Evolutionary conservation across 345 rosid species (phyloP).

Genomic region (Cochlearia excelsa): DNA sequence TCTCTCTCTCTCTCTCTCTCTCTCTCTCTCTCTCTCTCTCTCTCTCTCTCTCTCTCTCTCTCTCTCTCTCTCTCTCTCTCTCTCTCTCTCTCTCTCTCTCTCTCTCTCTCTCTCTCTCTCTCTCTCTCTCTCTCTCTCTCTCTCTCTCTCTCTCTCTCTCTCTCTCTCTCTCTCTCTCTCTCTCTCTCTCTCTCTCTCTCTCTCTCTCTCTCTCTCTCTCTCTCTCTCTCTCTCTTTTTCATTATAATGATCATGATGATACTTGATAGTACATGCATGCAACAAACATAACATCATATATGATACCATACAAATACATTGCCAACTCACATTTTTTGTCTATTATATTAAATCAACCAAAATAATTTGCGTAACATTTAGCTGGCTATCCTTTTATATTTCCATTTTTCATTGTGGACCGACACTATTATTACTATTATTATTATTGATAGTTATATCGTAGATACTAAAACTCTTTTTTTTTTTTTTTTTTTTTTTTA

Average conservation of each 20-base stretch:
- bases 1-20: background rate
- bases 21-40: background rate
- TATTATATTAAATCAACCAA: conserved; percentile 7
- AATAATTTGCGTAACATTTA: conserved; percentile 27
- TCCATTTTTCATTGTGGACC: conserved; percentile 29
- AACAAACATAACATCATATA: background rate
- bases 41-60: background rate
- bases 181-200: background rate
- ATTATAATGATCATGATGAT: conserved; percentile 18
- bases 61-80: background rate
- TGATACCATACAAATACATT: conserved; percentile 15
- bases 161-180: background rate
- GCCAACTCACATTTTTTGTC: conserved; percentile 22
- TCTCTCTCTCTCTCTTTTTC: too few relatives aligned
- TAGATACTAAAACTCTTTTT: background rate
- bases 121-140: background rate
- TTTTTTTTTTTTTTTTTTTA: background rate
- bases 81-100: background rate
- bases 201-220: background rate
- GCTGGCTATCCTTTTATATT: conserved; percentile 37
- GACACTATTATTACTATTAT: conserved; percentile 27
- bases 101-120: background rate
- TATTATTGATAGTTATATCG: background rate
- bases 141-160: background rate
- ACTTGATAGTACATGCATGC: conserved; percentile 9